Conservation (phyloP, 352 stramenopile species). For the Globisporangium yorkense region DNA sequence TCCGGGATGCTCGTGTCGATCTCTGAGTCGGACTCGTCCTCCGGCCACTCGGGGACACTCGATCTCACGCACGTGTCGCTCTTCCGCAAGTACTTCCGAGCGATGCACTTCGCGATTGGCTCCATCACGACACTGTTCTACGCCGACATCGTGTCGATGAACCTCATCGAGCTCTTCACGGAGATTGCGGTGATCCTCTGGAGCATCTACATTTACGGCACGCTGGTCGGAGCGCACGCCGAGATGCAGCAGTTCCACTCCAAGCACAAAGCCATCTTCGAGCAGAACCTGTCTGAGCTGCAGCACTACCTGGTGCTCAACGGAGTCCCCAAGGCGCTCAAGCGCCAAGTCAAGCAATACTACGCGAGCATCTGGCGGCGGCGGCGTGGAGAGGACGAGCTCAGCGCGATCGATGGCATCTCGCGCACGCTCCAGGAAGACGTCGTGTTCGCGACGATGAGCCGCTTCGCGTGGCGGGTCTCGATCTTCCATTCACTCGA, state of each 20-base stretch:
- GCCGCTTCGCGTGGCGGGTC: constrained; percentile 45
- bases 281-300: constrained; percentile 56
- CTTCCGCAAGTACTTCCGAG: constrained; percentile 54
- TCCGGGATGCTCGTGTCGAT: constrained; percentile 40
- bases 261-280: constrained; percentile 42
- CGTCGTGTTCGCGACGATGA: constrained; percentile 47
- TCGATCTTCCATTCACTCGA: constrained; percentile 44
- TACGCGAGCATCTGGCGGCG: constrained; percentile 58
- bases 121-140: constrained; percentile 73
- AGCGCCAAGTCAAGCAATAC: constrained; percentile 68
- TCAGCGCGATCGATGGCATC: constrained; percentile 34
- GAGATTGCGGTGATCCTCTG: constrained; percentile 52
- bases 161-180: constrained; percentile 45
- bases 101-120: constrained; percentile 52
- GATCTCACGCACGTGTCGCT: constrained; percentile 28
- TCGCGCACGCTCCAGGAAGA: constrained; percentile 54
- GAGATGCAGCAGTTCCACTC: constrained; percentile 45
- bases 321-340: constrained; percentile 53
- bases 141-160: constrained; percentile 65
- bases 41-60: constrained; percentile 9
- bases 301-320: constrained; percentile 72
- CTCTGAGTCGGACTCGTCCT: constrained; percentile 6
- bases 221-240: constrained; percentile 50
- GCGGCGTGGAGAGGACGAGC: constrained; percentile 47
- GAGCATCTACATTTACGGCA: constrained; percentile 71